These are phyloP conservation scores for Eucalyptus cloeziana DNA, from an alignment of 345 rosid species.

Conservation along the genomic window DNA sequence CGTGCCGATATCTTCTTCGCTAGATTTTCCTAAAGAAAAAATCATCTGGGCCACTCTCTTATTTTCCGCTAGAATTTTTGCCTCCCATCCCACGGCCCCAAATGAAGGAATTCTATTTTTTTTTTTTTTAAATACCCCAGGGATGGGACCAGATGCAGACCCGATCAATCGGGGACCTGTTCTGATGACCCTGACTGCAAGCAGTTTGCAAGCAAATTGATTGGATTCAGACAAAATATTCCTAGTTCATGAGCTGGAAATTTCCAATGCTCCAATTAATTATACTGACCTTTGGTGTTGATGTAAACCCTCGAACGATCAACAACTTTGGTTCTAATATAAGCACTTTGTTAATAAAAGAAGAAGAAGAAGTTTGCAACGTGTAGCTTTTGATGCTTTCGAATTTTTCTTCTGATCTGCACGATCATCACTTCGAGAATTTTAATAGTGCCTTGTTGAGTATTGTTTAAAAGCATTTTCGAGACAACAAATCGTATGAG, in stretches of 20 bases:
- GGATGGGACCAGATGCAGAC: neutral
- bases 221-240: neutral
- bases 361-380: neutral
- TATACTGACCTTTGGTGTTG: neutral
- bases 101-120: neutral
- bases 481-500: neutral
- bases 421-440: neutral
- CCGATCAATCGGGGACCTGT: neutral
- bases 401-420: neutral
- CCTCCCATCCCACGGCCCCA: neutral
- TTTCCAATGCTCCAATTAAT: neutral
- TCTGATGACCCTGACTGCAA: neutral
- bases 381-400: neutral
- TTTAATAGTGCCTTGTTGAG: neutral
- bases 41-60: neutral
- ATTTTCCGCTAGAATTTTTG: neutral
- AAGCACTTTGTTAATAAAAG: neutral
- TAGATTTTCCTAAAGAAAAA: no score
- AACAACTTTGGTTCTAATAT: neutral
- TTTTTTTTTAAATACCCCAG: neutral
- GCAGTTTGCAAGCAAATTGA: neutral
- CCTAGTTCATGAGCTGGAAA: neutral
- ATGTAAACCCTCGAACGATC: neutral
- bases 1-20: no score
- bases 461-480: neutral